Evolutionary conservation across 371 early-diverging fungal species (phyloP), one percentile per base, ranked within the genome.

Genomic region (Haplosporangium sp.): DNA sequence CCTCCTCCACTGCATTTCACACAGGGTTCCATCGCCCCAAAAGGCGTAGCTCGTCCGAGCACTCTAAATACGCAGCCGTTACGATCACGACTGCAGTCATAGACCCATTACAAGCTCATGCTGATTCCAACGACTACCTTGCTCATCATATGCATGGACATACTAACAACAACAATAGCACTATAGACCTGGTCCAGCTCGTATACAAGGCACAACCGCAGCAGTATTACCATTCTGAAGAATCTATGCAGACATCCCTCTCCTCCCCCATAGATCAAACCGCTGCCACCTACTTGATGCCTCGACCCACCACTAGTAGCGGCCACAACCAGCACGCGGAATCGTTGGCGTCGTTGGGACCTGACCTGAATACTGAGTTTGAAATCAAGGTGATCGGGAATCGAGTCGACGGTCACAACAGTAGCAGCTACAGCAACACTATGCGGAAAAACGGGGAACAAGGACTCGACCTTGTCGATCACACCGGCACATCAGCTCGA

Each of bases 311-410:
- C 29, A 21, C 20, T 12, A 20, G 16, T 14, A 20, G 29, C 37
- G 13, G 38, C 59, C 23, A 47, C 23, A 36, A 16, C 36, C 37
- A 29, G 47, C n/a, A 18, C 29, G 50, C 65, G 43, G 45, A 52
- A 11, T 70, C 71, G 10, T 47, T 59, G 47, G 64, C 55, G 9
- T 63, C 70, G 1, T 59, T 64, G 21, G 60, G 55, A 10, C 40
- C 47, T 47, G 38, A 20, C 20, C 51, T 23, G 37, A 40, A 48
- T 58, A 64, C 63, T 58, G 69, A 62, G 29, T 55, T 58, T 50
- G 59, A 69, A 29, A 41, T 64, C 20, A 46, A 64, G 48, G 57
- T 64, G 37, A 64, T 70, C 64, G 55, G 55, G 71, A 70, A 70
- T 46, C 54, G 50, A 53, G 12, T 58, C 12, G n/a, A 51, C 36